Conservation (phyloP, 1,284 basidiomycete species). For the Ceratobasidium sp. region DNA sequence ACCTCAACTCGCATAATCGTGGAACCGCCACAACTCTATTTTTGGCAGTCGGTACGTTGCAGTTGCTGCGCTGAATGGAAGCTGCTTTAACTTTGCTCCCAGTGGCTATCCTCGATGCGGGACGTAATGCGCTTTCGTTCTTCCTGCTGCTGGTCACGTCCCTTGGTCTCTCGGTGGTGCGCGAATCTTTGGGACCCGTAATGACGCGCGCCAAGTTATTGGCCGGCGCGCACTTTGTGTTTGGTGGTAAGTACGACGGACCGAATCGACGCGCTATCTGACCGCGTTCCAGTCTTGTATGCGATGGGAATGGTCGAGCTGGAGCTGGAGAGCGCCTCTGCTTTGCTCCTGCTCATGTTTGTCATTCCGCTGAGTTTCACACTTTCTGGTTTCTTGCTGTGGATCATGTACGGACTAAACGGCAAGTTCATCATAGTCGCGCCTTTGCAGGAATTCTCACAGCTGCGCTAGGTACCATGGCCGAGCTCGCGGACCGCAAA, state of each 20-base stretch:
- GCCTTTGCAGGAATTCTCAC: conserved; percentile 33
- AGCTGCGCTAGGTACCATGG: conserved; percentile 71
- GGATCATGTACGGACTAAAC: conserved; percentile 92
- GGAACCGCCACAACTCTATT: conserved; percentile 78
- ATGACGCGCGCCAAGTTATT: conserved; percentile 82
- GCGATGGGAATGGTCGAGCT: conserved; percentile 92
- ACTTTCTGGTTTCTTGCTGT: conserved; percentile 90
- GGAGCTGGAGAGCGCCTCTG: conserved; percentile 85
- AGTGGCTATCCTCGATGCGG: conserved; percentile 92
- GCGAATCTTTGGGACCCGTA: conserved; percentile 75
- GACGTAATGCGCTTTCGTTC: conserved; percentile 91
- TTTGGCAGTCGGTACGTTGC: conserved; percentile 75
- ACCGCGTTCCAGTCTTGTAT: conserved; percentile 70
- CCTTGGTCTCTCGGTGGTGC: conserved; percentile 83
- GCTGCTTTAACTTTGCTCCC: no score
- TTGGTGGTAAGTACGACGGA: conserved; percentile 70
- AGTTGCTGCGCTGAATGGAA: background rate
- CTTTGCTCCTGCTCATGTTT: conserved; percentile 78
- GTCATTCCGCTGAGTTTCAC: conserved; percentile 95
- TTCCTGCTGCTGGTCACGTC: conserved; percentile 94
- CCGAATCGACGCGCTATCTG: conserved; percentile 39
- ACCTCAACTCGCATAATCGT: conserved; percentile 87
- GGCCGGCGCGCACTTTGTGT: conserved; percentile 86
- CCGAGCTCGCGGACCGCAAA: conserved; percentile 81
- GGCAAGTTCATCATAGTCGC: conserved; percentile 54